phyloP scores from a whole-genome alignment of 176 grass and related monocot genomes.

The Carex myosuroides region DNA sequence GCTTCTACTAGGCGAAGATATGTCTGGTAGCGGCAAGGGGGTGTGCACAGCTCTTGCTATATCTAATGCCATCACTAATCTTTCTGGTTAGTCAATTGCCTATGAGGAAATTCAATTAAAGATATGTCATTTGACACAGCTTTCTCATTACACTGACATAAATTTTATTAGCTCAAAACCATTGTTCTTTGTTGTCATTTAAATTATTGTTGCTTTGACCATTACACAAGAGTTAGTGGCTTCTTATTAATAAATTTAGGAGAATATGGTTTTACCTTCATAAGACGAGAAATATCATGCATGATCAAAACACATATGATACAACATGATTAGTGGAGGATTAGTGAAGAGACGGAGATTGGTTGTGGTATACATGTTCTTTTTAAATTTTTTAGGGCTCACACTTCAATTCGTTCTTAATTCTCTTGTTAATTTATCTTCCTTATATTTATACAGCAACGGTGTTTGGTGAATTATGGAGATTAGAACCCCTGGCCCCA shows the following conservation, averaged over 20 bases:
- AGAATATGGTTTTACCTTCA: background rate
- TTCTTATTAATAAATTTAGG: background rate
- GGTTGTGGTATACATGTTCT: background rate
- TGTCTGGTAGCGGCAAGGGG: constrained; percentile 96
- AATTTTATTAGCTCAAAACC: background rate
- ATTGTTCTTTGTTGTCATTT: background rate
- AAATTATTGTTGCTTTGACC: background rate
- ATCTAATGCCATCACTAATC: constrained; percentile 98
- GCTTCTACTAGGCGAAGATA: constrained; percentile 97
- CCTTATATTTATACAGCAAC: constrained; percentile 40
- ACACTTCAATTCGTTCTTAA: background rate
- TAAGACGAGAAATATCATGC: background rate
- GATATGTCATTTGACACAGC: background rate
- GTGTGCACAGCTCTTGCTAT: constrained; percentile 97
- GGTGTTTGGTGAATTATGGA: constrained; percentile 97
- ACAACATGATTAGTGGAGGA: background rate
- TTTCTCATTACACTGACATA: background rate
- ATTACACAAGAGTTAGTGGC: background rate
- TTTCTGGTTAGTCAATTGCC: constrained; percentile 47
- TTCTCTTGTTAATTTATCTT: background rate
- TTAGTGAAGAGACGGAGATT: background rate
- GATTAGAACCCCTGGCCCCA: constrained; percentile 77
- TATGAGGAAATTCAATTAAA: background rate
- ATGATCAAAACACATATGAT: background rate
- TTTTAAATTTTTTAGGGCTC: background rate